Evolutionary conservation across 352 stramenopile species (phyloP).

Genomic region (Pythium biforme): DNA sequence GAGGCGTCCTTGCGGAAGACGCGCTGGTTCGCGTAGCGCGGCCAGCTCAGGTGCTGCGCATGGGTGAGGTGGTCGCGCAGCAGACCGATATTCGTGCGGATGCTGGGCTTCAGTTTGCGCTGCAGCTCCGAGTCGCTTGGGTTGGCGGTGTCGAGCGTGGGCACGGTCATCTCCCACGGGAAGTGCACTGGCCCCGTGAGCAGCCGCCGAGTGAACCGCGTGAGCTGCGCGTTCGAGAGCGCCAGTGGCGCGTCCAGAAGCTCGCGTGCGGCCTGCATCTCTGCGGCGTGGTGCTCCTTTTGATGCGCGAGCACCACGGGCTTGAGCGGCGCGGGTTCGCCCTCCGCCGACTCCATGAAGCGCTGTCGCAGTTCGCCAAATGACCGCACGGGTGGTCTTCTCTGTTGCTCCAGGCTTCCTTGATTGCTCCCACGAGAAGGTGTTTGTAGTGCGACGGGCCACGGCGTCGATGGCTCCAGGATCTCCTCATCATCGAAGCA

Average conservation of each 20-base stretch:
- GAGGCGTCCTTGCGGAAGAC: slow-evolving; percentile 24
- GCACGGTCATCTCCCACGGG: slow-evolving; percentile 70
- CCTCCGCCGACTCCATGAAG: slow-evolving; percentile 18
- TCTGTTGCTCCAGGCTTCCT: background rate
- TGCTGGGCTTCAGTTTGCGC: slow-evolving; percentile 58
- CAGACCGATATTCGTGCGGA: slow-evolving; percentile 52
- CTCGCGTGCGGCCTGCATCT: slow-evolving; percentile 22
- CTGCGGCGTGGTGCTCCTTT: slow-evolving; percentile 7
- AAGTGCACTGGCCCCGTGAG: slow-evolving; percentile 53
- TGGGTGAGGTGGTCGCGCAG: slow-evolving; percentile 64
- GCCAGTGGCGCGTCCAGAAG: slow-evolving; percentile 12
- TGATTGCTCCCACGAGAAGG: slow-evolving; percentile 14
- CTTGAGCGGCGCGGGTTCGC: slow-evolving; percentile 19
- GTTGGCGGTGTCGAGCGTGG: slow-evolving; percentile 18
- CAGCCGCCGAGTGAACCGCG: slow-evolving; percentile 40
- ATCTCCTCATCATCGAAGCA: slow-evolving; percentile 67
- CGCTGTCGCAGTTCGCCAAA: slow-evolving; percentile 28
- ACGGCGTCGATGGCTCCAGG: slow-evolving; percentile 44
- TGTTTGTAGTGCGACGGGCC: slow-evolving; percentile 23
- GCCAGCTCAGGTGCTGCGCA: slow-evolving; percentile 51
- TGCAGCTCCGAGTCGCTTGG: slow-evolving; percentile 36
- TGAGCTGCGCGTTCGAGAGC: slow-evolving; percentile 25
- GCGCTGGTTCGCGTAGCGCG: slow-evolving; percentile 37
- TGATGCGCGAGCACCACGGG: slow-evolving; percentile 26
- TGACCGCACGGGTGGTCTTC: slow-evolving; percentile 7